A percentile compares a stretch with the other conserved stretches of the same genome.
Conservation (phyloP, 2,329 filamentous ascomycete species). For the Pestalotiopsis sp. region DNA sequence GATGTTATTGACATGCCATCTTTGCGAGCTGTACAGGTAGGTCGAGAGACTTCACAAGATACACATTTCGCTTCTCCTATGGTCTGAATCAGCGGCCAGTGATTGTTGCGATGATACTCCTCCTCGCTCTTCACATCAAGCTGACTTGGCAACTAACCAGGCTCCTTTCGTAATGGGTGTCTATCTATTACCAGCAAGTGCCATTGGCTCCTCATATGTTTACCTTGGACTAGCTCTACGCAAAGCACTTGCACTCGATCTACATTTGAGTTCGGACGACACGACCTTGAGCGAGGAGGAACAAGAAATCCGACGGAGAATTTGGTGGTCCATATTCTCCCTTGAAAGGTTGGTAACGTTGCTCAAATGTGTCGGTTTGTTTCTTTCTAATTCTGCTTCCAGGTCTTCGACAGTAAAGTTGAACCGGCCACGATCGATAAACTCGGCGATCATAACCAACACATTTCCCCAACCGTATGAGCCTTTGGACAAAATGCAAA, state of each 20-base stretch:
- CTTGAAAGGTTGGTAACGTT: constrained; percentile 26
- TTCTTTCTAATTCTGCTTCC: neutral
- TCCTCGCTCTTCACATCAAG: neutral
- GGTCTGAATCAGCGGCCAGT: too few relatives aligned
- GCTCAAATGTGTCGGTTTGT: neutral
- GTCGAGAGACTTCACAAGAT: neutral
- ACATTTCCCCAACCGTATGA: constrained; percentile 20
- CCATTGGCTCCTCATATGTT: constrained; percentile 35
- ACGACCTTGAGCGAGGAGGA: constrained; percentile 22
- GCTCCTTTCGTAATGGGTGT: constrained; percentile 35
- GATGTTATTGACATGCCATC: constrained; percentile 36
- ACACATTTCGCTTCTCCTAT: too few relatives aligned
- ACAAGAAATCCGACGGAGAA: constrained; percentile 22
- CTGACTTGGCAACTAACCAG: constrained; percentile 12
- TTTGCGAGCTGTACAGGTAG: constrained; percentile 29
- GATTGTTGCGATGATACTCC: neutral
- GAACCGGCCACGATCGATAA: constrained; percentile 26
- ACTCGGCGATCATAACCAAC: constrained; percentile 23
- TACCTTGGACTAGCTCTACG: constrained; percentile 32
- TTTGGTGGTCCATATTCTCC: constrained; percentile 35
- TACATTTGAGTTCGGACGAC: constrained; percentile 30
- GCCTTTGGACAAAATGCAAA: constrained; percentile 26
- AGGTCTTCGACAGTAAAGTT: constrained; percentile 28
- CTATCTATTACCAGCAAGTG: constrained; percentile 36
- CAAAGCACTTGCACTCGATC: constrained; percentile 30